Base-by-base conservation (phyloP, 257 asterid genomes). In the Petunia axillaris region DNA sequence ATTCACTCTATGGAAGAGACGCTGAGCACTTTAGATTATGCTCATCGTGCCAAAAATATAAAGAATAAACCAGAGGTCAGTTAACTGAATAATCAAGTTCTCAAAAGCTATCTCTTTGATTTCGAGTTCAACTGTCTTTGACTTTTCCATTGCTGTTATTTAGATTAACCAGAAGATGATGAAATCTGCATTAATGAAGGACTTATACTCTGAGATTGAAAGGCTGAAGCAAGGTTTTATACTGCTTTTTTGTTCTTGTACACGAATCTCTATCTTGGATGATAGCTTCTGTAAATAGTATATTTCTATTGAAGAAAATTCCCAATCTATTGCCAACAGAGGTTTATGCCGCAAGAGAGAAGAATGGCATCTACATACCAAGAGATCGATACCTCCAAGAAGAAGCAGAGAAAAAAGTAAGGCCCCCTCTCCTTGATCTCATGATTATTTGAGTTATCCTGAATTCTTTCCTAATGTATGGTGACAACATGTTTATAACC, bases 321-420 rank as follows among this genome's bases (percentile, higher is more conserved):
- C 65, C 78, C 80, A 36, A 36, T 60, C 55, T 78, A 53, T 77
- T 40, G 80, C 80, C 79, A 70, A 81, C 87, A 96, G 99, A 96
- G 98, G 98, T 96, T 44, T 92, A 96, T 86, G 98, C 99, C 83
- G 97, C 98, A 79, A 90, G 99, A 87, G 99, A 96, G 85, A 96
- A 96, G 90, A 96, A 96, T 81, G 98, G 99, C 63, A 91, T 96
- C 81, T 96, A 96, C 83, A 96, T 96, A 89, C 99, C 99, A 59
- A 91, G 86, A 85, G 99, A 96, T 66, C 93, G 99, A 63, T 96
- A 93, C 89, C 95, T 96, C 86, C 98, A 89, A 89, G 99, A 94
- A 0, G 99, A 96, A 91, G 97, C 99, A n/a, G 99, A 96, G 87
- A 96, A 94, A 87, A 96, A 94, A 98, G 98, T 90, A 13, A 15